phyloP scores from a whole-genome alignment of 2,329 filamentous ascomycete species.

The Cladorrhinum sp. region DNA sequence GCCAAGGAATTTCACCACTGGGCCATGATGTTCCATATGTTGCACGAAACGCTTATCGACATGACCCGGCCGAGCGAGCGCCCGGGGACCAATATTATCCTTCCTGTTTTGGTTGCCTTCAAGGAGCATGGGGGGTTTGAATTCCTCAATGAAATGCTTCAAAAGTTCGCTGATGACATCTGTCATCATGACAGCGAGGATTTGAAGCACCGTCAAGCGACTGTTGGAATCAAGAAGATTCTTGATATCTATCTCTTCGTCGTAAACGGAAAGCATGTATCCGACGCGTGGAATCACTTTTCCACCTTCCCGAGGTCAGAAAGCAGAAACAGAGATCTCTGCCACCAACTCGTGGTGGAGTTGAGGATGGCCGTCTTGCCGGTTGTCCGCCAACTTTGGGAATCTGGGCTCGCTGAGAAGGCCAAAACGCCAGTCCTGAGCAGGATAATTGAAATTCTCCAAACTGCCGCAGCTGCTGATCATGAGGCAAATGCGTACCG shows the following conservation, averaged over 20 bases:
- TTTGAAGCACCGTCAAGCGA: conserved; percentile 48
- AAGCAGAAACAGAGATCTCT: conserved; percentile 37
- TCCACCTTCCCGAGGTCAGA: conserved; percentile 42
- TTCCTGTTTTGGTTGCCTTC: conserved; percentile 82
- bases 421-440: conserved; percentile 73
- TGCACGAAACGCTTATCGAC: conserved; percentile 78
- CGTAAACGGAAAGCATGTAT: conserved; percentile 72
- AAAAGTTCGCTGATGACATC: conserved; percentile 62
- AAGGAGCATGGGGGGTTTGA: conserved; percentile 76
- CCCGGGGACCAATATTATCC: conserved; percentile 51
- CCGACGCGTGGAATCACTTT: conserved; percentile 66
- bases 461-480: conserved; percentile 73
- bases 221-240: conserved; percentile 72
- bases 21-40: conserved; percentile 73
- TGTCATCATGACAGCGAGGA: conserved; percentile 42
- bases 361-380: conserved; percentile 77
- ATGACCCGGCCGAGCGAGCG: conserved; percentile 49
- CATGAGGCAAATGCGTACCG: conserved; percentile 65
- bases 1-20: conserved; percentile 73
- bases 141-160: conserved; percentile 68
- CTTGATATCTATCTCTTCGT: conserved; percentile 77
- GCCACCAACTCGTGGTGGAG: conserved; percentile 77
- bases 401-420: conserved; percentile 78
- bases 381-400: conserved; percentile 76
- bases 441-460: conserved; percentile 78